These are phyloP conservation scores for Podaxis sp. DNA, from an alignment of 768 basidiomycete species.

Conservation along the genomic window DNA sequence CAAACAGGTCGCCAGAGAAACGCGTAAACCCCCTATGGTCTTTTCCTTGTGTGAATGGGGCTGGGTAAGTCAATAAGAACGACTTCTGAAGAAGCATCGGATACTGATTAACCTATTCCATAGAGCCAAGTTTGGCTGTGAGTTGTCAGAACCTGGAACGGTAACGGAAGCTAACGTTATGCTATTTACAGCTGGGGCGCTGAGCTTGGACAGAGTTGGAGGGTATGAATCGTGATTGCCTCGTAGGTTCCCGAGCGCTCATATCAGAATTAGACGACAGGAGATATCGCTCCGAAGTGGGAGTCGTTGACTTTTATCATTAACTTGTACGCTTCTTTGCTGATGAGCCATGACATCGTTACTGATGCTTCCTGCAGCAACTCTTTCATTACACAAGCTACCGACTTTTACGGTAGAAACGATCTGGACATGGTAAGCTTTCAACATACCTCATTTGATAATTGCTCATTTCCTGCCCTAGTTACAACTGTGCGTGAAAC, in stretches of 20 bases:
- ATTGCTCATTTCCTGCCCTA: slow-evolving; percentile 22
- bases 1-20: slow-evolving; percentile 40
- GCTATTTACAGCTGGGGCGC: slow-evolving; percentile 46
- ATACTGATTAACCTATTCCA: slow-evolving; percentile 1
- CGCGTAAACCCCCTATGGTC: slow-evolving; percentile 53
- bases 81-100: background rate
- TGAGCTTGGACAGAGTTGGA: slow-evolving; percentile 65
- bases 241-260: background rate
- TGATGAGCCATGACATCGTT: slow-evolving; percentile 2
- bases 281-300: slow-evolving; percentile 53
- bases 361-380: slow-evolving; percentile 40
- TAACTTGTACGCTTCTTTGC: slow-evolving; percentile 43
- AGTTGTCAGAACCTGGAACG: slow-evolving; percentile 32
- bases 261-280: slow-evolving; percentile 42
- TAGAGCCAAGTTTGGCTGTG: slow-evolving; percentile 65
- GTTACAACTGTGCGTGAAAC: slow-evolving; percentile 52
- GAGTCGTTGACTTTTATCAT: slow-evolving; percentile 50
- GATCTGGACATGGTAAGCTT: slow-evolving; percentile 63
- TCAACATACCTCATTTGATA: slow-evolving; percentile 10
- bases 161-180: slow-evolving; percentile 1
- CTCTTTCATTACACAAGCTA: slow-evolving; percentile 60
- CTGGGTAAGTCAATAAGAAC: slow-evolving; percentile 40
- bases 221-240: slow-evolving; percentile 37
- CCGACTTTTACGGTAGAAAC: slow-evolving; percentile 68
- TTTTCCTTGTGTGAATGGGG: slow-evolving; percentile 72